phyloP scores from a whole-genome alignment of 129 eudicot genomes.

The Saussurea involucrata region DNA sequence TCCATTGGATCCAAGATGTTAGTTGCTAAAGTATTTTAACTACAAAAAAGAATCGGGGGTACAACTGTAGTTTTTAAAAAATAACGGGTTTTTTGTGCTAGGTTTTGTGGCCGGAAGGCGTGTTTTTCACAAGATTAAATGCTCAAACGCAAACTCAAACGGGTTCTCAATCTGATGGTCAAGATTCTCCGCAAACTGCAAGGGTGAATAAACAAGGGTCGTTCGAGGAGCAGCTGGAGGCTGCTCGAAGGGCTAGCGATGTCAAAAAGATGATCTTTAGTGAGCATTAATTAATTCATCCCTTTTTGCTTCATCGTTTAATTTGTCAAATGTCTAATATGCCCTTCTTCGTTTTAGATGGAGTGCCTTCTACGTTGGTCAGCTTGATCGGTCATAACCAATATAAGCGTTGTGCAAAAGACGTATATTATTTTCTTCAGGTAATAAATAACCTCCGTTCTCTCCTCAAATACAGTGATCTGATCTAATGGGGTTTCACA shows the following conservation, averaged over 20 bases:
- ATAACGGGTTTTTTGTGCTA: slow-evolving; percentile 23
- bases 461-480: neutral
- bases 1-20: slow-evolving; percentile 95
- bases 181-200: slow-evolving; percentile 40
- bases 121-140: slow-evolving; percentile 55
- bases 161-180: slow-evolving; percentile 35
- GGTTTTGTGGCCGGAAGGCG: slow-evolving; percentile 95
- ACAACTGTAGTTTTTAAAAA: neutral
- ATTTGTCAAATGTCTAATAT: slow-evolving; percentile 14
- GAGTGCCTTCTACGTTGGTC: slow-evolving; percentile 84
- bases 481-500: neutral
- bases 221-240: slow-evolving; percentile 89
- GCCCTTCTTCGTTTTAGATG: slow-evolving; percentile 47
- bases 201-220: slow-evolving; percentile 41
- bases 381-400: slow-evolving; percentile 94
- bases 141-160: slow-evolving; percentile 31
- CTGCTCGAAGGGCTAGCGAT: slow-evolving; percentile 93
- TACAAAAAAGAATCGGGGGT: neutral
- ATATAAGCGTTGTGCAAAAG: slow-evolving; percentile 87
- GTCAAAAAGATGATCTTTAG: slow-evolving; percentile 83
- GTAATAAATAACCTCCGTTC: slow-evolving; percentile 24
- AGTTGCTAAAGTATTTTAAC: slow-evolving; percentile 17
- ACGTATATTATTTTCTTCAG: slow-evolving; percentile 89
- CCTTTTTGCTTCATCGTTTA: neutral
- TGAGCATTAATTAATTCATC: slow-evolving; percentile 28